Evolutionary conservation across 2,329 filamentous ascomycete genomes (phyloP).

Genomic region (Chlorencoelia australis): DNA sequence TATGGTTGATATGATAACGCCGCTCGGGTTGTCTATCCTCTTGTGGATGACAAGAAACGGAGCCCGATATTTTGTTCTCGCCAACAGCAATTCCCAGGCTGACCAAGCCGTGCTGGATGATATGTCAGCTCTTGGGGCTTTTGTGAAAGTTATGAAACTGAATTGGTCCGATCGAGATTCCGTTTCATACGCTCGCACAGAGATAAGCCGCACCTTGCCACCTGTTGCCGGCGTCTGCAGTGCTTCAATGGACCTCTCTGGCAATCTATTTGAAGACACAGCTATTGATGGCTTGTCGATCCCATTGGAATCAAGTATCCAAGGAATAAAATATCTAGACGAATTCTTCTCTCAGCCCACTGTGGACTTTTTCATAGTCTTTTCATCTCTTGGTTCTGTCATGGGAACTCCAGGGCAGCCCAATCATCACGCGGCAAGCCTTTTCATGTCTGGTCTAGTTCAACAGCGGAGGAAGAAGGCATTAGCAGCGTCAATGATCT

Average conservation of each 20-base stretch:
- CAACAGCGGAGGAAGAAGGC: conserved; percentile 32
- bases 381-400: conserved; percentile 29
- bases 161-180: conserved; percentile 4
- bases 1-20: conserved; percentile 23
- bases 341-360: conserved; percentile 21
- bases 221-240: conserved; percentile 33
- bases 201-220: conserved; percentile 6
- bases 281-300: conserved; percentile 17
- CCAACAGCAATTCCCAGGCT: conserved; percentile 25
- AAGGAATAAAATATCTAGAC: conserved; percentile 27
- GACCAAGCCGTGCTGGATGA: conserved; percentile 22
- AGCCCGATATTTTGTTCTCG: conserved; percentile 18
- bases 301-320: conserved; percentile 28
- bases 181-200: background rate
- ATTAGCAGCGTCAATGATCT: conserved; percentile 37
- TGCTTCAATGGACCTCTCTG: conserved; percentile 33
- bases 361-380: conserved; percentile 35
- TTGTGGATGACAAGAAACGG: conserved; percentile 33
- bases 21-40: conserved; percentile 30
- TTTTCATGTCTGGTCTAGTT: conserved; percentile 34
- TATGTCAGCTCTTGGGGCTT: conserved; percentile 8
- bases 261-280: conserved; percentile 27
- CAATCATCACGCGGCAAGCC: conserved; percentile 33
- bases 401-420: conserved; percentile 28
- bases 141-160: conserved; percentile 13